Conservation (phyloP, 352 stramenopile genomes). For the Phytophthora podocarpi region DNA sequence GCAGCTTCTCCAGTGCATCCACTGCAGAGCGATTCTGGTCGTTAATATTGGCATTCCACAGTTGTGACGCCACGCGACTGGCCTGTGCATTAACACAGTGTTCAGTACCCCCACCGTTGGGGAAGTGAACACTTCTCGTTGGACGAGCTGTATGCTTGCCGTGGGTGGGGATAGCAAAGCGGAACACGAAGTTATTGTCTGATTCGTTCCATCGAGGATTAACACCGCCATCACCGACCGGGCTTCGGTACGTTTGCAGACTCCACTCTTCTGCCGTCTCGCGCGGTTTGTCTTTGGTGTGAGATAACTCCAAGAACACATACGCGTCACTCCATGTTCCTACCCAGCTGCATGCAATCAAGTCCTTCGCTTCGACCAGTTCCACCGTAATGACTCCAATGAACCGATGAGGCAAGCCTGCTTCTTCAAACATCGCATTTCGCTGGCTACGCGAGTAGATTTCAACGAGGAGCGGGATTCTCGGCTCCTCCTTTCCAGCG, state of each 20-base stretch:
- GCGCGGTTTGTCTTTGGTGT: conserved; percentile 32
- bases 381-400: conserved; percentile 71
- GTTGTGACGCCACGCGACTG: conserved; percentile 26
- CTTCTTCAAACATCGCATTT: conserved; percentile 81
- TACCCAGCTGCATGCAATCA: conserved; percentile 74
- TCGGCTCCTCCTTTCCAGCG: conserved; percentile 42
- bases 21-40: conserved; percentile 39
- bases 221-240: conserved; percentile 50
- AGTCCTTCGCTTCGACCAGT: conserved; percentile 69
- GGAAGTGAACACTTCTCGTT: conserved; percentile 18
- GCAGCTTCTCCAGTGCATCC: conserved; percentile 58
- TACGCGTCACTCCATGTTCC: conserved; percentile 77
- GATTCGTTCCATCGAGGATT: conserved; percentile 57
- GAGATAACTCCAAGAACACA: conserved; percentile 70
- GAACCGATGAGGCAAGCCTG: conserved; percentile 78
- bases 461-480: conserved; percentile 62
- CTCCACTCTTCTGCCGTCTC: conserved; percentile 69
- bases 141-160: conserved; percentile 39
- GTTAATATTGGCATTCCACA: conserved; percentile 50
- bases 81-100: conserved; percentile 14
- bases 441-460: conserved; percentile 75
- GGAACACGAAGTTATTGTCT: conserved; percentile 72
- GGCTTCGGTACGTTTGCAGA: conserved; percentile 76
- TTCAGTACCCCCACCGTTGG: neutral
- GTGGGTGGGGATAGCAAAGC: conserved; percentile 81